Evolutionary conservation across 108 stramenopile species (phyloP).

Genomic region (Cylindrotheca closterium): DNA sequence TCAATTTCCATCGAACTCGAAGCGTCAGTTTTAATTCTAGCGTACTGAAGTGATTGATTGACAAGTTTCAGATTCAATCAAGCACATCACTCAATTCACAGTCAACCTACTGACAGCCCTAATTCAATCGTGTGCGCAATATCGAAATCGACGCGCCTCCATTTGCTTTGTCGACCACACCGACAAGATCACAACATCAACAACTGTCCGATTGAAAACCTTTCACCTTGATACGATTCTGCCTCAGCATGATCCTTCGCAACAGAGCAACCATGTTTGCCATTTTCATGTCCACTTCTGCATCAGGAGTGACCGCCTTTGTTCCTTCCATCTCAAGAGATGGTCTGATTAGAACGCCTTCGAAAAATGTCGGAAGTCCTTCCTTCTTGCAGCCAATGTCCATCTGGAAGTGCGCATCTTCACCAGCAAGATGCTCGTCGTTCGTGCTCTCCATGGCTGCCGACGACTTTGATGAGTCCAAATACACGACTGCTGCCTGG

Average conservation of each 20-base stretch:
- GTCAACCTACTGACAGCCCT: too few species aligned
- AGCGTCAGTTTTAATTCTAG: too few species aligned
- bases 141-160: too few species aligned
- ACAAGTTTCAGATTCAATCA: too few species aligned
- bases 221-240: too few species aligned
- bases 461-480: constrained; percentile 68
- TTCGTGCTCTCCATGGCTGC: constrained; percentile 41
- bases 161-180: too few species aligned
- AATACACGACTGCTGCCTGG: constrained; percentile 86
- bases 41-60: too few species aligned
- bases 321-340: constrained; percentile 14
- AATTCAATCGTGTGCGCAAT: too few species aligned
- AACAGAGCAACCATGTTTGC: constrained; percentile 18
- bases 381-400: constrained; percentile 3
- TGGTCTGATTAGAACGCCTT: background rate
- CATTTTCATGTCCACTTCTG: constrained; percentile 9
- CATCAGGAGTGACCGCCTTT: constrained; percentile 15
- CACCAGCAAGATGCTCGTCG: background rate
- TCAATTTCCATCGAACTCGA: too few species aligned
- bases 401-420: background rate
- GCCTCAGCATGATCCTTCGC: background rate
- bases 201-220: too few species aligned
- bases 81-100: too few species aligned
- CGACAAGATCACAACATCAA: too few species aligned
- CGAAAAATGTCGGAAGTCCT: background rate